Evolutionary conservation across 352 stramenopile species (phyloP), one percentile per base, ranked within the genome.

Genomic region (Phytophthora podocarpi): DNA sequence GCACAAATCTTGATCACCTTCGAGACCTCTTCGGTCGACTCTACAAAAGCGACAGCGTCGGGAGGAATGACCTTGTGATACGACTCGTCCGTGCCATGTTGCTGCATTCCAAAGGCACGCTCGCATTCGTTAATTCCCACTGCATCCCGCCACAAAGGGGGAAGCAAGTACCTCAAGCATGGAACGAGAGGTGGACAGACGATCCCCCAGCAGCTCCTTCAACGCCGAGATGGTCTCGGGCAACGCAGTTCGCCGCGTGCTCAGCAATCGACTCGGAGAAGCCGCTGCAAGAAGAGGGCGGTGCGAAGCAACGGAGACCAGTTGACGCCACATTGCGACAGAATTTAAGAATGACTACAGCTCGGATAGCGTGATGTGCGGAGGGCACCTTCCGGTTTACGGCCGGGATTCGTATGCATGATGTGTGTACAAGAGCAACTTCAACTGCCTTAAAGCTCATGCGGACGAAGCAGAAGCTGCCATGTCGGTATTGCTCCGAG

Each of bases 21-120:
- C 6, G 81, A 64, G 21, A 99, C 89, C 66, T 99, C 88, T 40
- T 97, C 68, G 2, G 90, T 96, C 24, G 66, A 91, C 24, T 89
- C 54, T 31, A 95, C 90, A 59, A 89, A 93, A 32, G 94, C 78
- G 20, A 98, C 89, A 6, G 82, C 91, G 50, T 96, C 86, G 9
- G 96, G 94, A 13, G 89, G 80, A 21, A 76, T 59, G 4, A 86
- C 74, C 2, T 78, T 70, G 76, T 98, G 95, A 68, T 97, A 96
- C 4, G 87, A 97, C 74, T 98, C 93, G 21, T 97, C 92, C 34
- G 77, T 80, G 15, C 91, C 95, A 66, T 98, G 95, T 66, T 95
- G 82, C 74, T 96, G 9, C 1, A 24, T n/a, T n/a, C n/a, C n/a
- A n/a, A n/a, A n/a, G n/a, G n/a, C n/a, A n/a, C n/a, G n/a, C n/a